Conservation (phyloP, 176 grass and related monocot species). For the Ananas comosus region DNA sequence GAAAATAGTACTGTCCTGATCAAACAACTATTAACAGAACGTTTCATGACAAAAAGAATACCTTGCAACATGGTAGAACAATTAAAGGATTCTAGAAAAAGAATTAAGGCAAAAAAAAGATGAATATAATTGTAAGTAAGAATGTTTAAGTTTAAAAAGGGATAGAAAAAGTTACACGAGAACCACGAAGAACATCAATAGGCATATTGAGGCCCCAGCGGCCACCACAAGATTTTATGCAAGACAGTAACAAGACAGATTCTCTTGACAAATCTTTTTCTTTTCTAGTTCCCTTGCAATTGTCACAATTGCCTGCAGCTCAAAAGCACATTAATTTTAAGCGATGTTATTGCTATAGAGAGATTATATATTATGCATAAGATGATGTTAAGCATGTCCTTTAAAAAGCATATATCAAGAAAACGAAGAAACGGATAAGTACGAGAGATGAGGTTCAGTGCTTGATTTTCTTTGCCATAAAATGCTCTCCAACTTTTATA, state of each 20-base stretch:
- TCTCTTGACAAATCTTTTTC: conserved; percentile 82
- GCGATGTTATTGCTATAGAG: not conserved
- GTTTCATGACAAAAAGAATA: too few species aligned
- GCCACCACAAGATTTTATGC: conserved; percentile 80
- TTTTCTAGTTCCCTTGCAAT: conserved; percentile 57
- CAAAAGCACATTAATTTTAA: conserved; percentile 15
- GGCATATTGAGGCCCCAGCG: conserved; percentile 83
- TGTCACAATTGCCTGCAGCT: conserved; percentile 73
- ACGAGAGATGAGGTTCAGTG: not conserved
- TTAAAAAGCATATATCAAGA: conserved; percentile 10
- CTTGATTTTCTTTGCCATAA: not conserved
- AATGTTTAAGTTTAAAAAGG: not conserved
- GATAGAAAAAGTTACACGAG: conserved; percentile 43
- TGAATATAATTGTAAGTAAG: not conserved
- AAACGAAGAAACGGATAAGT: not conserved
- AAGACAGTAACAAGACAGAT: conserved; percentile 75
- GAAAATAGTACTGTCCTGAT: too few species aligned
- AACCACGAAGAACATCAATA: conserved; percentile 85
- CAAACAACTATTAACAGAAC: too few species aligned
- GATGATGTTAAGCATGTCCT: conserved; percentile 2
- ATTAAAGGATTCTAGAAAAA: not conserved
- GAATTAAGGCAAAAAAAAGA: not conserved
- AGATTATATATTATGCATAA: not conserved
- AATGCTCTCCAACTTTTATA: not conserved
- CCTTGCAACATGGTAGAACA: too few species aligned